Percentiles rank a stretch among this genome's conserved stretches.
These are phyloP conservation scores for Penicillium robsamsonii DNA, from an alignment of 495 filamentous ascomycete species.

Conservation along the genomic window DNA sequence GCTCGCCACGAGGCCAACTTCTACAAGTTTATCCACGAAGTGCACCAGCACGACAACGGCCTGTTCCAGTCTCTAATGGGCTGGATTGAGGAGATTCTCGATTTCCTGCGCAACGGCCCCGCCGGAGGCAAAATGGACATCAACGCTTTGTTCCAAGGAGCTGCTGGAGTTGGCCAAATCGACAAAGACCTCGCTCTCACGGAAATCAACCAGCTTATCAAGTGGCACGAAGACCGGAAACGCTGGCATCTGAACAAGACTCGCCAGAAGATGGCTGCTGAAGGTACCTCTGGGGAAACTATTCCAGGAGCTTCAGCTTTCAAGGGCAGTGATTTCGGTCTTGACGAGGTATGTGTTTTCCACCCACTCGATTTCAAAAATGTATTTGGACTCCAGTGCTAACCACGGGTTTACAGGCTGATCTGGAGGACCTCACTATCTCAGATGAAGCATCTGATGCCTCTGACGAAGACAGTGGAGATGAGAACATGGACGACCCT, in stretches of 20 bases:
- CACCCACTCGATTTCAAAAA: constrained; percentile 2
- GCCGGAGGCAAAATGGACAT: constrained; percentile 79
- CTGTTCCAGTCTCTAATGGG: constrained; percentile 94
- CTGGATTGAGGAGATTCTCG: constrained; percentile 96
- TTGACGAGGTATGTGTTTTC: constrained; percentile 62
- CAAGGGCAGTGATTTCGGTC: constrained; percentile 77
- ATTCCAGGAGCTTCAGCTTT: constrained; percentile 58
- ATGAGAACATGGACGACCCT: constrained; percentile 72
- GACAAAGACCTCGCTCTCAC: constrained; percentile 67
- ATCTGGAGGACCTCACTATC: constrained; percentile 77
- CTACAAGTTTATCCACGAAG: constrained; percentile 98
- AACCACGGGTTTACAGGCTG: constrained; percentile 41
- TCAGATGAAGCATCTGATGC: constrained; percentile 68
- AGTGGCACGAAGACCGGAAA: constrained; percentile 93
- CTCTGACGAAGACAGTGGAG: constrained; percentile 66
- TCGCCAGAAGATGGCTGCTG: constrained; percentile 95
- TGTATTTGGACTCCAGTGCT: constrained; percentile 13
- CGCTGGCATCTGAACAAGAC: constrained; percentile 98
- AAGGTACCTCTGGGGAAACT: constrained; percentile 50
- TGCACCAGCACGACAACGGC: constrained; percentile 96
- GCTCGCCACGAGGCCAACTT: constrained; percentile 93
- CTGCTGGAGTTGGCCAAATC: constrained; percentile 61
- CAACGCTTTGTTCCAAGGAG: constrained; percentile 85
- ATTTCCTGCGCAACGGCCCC: constrained; percentile 86
- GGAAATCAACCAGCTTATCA: constrained; percentile 81